Evolutionary conservation across 208 protist species (phyloP).

Genomic region (Leishmania mexicana): DNA sequence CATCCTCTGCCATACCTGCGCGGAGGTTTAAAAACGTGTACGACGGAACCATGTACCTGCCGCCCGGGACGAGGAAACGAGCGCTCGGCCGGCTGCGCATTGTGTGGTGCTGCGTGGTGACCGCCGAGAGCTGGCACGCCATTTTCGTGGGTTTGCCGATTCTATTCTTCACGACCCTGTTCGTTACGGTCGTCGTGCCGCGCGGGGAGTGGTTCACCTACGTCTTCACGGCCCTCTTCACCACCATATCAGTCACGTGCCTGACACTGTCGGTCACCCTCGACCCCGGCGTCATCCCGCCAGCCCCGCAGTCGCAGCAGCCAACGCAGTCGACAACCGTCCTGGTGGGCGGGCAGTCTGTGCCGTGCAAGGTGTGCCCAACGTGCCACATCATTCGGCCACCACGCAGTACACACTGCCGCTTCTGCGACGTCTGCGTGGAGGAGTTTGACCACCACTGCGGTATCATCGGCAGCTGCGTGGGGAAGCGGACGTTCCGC

Average conservation of each 20-base stretch:
- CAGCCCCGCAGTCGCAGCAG: constrained; percentile 32
- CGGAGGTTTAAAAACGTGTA: constrained; percentile 12
- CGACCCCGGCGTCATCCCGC: constrained; percentile 78
- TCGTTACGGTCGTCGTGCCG: constrained; percentile 55
- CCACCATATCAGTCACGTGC: constrained; percentile 41
- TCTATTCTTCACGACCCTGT: constrained; percentile 41
- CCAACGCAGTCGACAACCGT: constrained; percentile 21
- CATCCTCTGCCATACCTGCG: constrained; percentile 16
- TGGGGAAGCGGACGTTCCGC: constrained; percentile 80
- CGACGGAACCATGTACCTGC: constrained; percentile 12
- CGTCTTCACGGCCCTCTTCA: constrained; percentile 41
- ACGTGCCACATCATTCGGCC: constrained; percentile 84
- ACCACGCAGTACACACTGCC: constrained; percentile 80
- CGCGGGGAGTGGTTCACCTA: constrained; percentile 52
- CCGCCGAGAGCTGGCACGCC: constrained; percentile 44
- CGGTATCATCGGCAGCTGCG: constrained; percentile 72
- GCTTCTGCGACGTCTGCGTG: constrained; percentile 83
- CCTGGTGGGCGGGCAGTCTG: constrained; percentile 37
- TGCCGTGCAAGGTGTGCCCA: constrained; percentile 73
- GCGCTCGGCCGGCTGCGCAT: constrained; percentile 44
- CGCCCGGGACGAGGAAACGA: constrained; percentile 43
- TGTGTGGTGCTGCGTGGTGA: constrained; percentile 51
- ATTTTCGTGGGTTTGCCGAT: constrained; percentile 42
- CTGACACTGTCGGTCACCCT: constrained; percentile 56
- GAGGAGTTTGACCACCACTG: constrained; percentile 91